A percentile compares a stretch with the other conserved stretches of the same genome.
These are phyloP conservation scores for Coniochaeta sp. DNA, from an alignment of 2,329 filamentous ascomycete genomes.

Conservation along the genomic window DNA sequence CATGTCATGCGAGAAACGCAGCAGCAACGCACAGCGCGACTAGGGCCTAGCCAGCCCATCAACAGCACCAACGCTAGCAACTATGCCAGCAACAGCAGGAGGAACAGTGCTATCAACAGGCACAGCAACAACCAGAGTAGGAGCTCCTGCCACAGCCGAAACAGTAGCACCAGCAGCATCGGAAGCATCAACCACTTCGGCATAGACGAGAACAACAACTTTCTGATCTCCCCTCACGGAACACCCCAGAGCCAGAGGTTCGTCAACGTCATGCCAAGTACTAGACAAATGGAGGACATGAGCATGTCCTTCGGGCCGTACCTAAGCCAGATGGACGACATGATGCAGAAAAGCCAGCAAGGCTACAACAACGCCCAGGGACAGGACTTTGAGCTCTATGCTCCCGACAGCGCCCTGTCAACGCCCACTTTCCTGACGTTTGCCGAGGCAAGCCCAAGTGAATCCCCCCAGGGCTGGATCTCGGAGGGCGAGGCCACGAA, in stretches of 20 bases:
- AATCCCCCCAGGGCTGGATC: conserved; percentile 36
- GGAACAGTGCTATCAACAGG: conserved; percentile 8
- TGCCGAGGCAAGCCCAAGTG: conserved; percentile 33
- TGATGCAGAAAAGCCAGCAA: conserved; percentile 39
- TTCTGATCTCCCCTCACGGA: conserved; percentile 47
- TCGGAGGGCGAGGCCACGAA: conserved; percentile 39
- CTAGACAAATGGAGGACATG: conserved; percentile 20
- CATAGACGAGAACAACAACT: conserved; percentile 39
- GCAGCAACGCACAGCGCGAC: conserved; percentile 77
- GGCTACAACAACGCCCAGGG: conserved; percentile 17
- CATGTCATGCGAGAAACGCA: conserved; percentile 85
- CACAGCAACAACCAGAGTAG: not conserved
- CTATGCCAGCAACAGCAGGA: conserved; percentile 27
- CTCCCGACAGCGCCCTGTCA: conserved; percentile 35
- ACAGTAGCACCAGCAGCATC: conserved; percentile 13
- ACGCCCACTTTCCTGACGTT: conserved; percentile 44
- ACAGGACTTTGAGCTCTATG: conserved; percentile 44
- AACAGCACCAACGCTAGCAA: conserved; percentile 26
- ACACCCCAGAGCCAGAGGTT: conserved; percentile 48
- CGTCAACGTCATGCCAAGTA: conserved; percentile 36
- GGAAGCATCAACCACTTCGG: conserved; percentile 11
- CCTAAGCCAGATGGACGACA: conserved; percentile 31
- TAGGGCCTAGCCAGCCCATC: conserved; percentile 46
- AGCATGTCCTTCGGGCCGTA: conserved; percentile 40
- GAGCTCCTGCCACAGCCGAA: not conserved